Conservation (phyloP, 352 stramenopile genomes). For the Pythium phragmitis region DNA sequence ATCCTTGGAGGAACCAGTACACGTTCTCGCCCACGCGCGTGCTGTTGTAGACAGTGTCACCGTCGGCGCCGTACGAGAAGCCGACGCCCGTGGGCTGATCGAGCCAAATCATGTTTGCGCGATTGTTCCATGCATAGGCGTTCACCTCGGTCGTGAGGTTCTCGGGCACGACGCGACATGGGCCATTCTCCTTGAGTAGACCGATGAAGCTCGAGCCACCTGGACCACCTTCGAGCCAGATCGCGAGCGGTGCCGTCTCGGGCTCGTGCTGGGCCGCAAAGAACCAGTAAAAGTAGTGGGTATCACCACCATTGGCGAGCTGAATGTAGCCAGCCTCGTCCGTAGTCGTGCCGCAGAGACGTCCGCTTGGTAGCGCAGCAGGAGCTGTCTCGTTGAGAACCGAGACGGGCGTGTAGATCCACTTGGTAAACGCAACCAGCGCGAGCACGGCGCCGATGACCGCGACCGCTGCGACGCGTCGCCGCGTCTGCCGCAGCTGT, state of each 20-base stretch:
- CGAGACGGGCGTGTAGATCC: background rate
- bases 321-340: conserved; percentile 49
- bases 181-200: conserved; percentile 50
- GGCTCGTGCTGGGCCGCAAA: conserved; percentile 31
- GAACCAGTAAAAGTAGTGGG: conserved; percentile 71
- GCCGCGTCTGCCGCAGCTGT: background rate
- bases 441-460: background rate
- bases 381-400: no score
- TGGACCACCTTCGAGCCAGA: conserved; percentile 56
- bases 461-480: background rate
- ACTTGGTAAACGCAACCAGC: background rate
- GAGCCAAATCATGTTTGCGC: conserved; percentile 56
- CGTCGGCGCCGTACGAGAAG: conserved; percentile 31
- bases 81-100: conserved; percentile 39
- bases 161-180: conserved; percentile 33
- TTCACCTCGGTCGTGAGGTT: conserved; percentile 39
- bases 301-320: conserved; percentile 40
- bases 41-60: conserved; percentile 31
- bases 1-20: conserved; percentile 54
- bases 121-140: conserved; percentile 41
- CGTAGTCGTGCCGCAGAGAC: conserved; percentile 32
- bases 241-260: conserved; percentile 39
- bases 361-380: no score
- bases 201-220: conserved; percentile 35
- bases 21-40: conserved; percentile 47